A percentile compares a stretch with the other conserved stretches of the same genome.
phyloP scores from a whole-genome alignment of 192 early-diverging fungal species.

The Gonapodya sp. region DNA sequence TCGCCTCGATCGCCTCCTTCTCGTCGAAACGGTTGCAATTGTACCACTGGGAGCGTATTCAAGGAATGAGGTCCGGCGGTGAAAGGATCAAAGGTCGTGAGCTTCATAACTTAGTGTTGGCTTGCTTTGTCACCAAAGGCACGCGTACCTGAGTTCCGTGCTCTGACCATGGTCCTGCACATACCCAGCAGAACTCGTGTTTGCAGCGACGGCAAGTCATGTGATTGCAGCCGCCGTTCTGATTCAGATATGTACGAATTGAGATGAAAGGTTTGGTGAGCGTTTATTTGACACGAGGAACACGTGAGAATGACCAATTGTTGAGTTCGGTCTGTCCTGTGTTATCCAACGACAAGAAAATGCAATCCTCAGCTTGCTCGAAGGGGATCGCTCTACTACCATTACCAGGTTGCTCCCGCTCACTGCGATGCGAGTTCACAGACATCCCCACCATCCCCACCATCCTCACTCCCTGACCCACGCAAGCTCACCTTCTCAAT shows the following conservation, averaged over 20 bases:
- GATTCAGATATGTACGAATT: background rate
- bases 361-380: too few relatives aligned
- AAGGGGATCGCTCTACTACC: too few relatives aligned
- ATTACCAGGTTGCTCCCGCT: too few relatives aligned
- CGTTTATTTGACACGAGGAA: background rate
- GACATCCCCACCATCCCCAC: too few relatives aligned
- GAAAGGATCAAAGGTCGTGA: too few relatives aligned
- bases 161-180: slow-evolving; percentile 93
- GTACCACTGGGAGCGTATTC: slow-evolving; percentile 70
- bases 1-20: slow-evolving; percentile 71
- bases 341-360: too few relatives aligned
- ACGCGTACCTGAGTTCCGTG: slow-evolving; percentile 60
- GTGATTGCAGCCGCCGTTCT: slow-evolving; percentile 99
- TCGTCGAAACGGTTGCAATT: slow-evolving; percentile 97
- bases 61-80: too few relatives aligned
- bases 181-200: slow-evolving; percentile 99
- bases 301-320: too few relatives aligned
- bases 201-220: slow-evolving; percentile 98
- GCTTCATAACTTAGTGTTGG: too few relatives aligned
- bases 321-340: too few relatives aligned
- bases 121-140: background rate
- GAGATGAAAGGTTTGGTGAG: background rate
- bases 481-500: slow-evolving; percentile 70
- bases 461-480: background rate
- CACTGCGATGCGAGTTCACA: too few relatives aligned